A percentile compares a stretch with the other conserved stretches of the same genome.
These are phyloP conservation scores for Lepidopterella palustris DNA, from an alignment of 495 filamentous ascomycete genomes.

Conservation along the genomic window DNA sequence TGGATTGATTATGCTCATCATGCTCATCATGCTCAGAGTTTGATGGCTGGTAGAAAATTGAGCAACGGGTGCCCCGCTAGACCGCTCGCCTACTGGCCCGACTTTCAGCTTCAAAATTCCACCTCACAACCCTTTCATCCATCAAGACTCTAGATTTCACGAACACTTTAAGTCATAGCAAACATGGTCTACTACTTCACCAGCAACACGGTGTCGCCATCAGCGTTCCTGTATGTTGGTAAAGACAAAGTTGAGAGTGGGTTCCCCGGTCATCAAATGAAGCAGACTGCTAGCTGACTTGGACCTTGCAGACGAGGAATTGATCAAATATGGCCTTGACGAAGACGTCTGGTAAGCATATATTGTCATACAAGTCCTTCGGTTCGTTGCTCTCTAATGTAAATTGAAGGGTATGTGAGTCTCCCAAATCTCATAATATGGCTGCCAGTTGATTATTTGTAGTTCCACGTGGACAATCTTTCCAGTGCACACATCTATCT, in stretches of 20 bases:
- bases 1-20: too few relatives aligned
- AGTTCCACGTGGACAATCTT: conserved; percentile 98
- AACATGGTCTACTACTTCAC: conserved; percentile 95
- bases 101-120: background rate
- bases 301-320: conserved; percentile 83
- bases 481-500: conserved; percentile 96
- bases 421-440: background rate
- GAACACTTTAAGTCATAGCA: background rate
- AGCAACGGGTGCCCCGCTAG: background rate
- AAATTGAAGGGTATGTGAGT: conserved; percentile 9
- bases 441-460: background rate
- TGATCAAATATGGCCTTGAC: conserved; percentile 88
- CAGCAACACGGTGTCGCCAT: conserved; percentile 66
- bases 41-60: background rate
- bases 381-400: background rate
- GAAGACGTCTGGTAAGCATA: conserved; percentile 84
- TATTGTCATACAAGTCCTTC: background rate
- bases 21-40: too few relatives aligned
- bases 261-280: conserved; percentile 19
- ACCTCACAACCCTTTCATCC: background rate
- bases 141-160: background rate
- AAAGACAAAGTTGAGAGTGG: conserved; percentile 99
- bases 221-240: conserved; percentile 87
- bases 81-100: background rate
- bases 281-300: conserved; percentile 1